A percentile compares a stretch with the other conserved stretches of the same genome.
phyloP scores from a whole-genome alignment of 2,329 filamentous ascomycete genomes.

The Fusarium miscanthi region DNA sequence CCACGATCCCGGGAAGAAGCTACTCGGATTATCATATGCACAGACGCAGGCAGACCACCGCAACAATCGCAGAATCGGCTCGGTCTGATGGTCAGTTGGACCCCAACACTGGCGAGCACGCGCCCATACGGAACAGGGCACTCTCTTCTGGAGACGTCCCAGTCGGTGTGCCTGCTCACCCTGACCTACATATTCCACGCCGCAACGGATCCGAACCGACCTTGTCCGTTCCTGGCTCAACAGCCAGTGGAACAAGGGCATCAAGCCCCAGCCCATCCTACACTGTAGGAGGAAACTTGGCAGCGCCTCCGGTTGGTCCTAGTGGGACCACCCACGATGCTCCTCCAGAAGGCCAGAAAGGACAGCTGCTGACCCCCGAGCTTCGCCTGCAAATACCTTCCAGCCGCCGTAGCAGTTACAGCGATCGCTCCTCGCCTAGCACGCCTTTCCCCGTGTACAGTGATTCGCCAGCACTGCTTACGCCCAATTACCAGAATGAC shows the following conservation, averaged over 20 bases:
- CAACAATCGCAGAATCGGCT: conserved; percentile 35
- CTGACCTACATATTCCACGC: conserved; percentile 34
- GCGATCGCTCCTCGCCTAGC: conserved; percentile 59
- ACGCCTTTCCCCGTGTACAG: conserved; percentile 77
- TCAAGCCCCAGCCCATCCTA: conserved; percentile 49
- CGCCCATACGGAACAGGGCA: conserved; percentile 51
- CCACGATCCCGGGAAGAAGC: conserved; percentile 74
- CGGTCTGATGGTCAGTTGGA: conserved; percentile 19
- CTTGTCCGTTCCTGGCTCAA: conserved; percentile 34
- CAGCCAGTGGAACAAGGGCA: conserved; percentile 38
- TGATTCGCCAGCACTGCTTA: conserved; percentile 65
- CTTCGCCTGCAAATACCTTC: conserved; percentile 60
- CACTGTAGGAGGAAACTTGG: conserved; percentile 55
- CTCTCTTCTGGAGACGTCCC: conserved; percentile 59
- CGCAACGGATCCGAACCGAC: conserved; percentile 36
- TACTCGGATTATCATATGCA: conserved; percentile 51
- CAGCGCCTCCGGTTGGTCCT: conserved; percentile 53
- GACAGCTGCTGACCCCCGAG: conserved; percentile 29
- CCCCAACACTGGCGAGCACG: conserved; percentile 5
- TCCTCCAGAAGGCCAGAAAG: conserved; percentile 3
- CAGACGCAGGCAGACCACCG: conserved; percentile 45
- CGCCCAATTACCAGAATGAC: conserved; percentile 54
- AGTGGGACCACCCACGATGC: conserved; percentile 31
- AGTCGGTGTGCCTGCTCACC: conserved; percentile 16
- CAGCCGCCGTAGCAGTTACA: conserved; percentile 55